Base-by-base conservation (phyloP, 2,329 filamentous ascomycete genomes). In the Cladophialophora yegresii region DNA sequence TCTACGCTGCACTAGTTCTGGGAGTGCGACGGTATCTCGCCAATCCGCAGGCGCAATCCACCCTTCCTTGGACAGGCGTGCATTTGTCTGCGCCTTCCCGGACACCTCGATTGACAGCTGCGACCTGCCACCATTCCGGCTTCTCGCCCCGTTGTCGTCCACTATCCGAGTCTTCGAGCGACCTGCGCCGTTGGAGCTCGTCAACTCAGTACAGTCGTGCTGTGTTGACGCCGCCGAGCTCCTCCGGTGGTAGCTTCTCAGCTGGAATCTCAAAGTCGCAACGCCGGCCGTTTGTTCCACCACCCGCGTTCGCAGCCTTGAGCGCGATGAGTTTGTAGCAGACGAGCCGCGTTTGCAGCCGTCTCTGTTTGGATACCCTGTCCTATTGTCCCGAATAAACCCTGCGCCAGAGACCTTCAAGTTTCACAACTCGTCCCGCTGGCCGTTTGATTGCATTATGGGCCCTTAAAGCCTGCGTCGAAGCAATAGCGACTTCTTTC, bases 31-130 rank as follows among this genome's bases (percentile, higher is more conserved):
- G 3, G 58, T 65, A 36, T 58, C 47, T 36, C 55, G 43, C 51
- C 61, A 20, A 49, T 58, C 65, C 59, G 56, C 59, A 61, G 57
- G 53, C 53, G 28, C 62, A 64, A 40, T 55, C 53, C 36, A 22
- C 33, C 33, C 49, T 50, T 26, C 49, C 32, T 58, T 59, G 54
- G 51, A 33, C 51, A 54, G 47, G 47, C 47, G 9, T 50, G 47
- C 47, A 28, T 23, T 50, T 50, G 33, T 49, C 67, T 69, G 67
- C 67, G 59, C 59, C 67, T 54, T 62, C 43, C 66, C 66, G 66
- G 50, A 60, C 61, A 67, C 61, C 16, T 67, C 62, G 64, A 67
- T 62, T 67, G 64, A 69, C 64, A 65, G 50, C 67, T 69, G 62
- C 65, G 40, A 61, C 54, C 65, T 64, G 54, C 62, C 65, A 50